These are phyloP conservation scores for Sonneratia caseolaris DNA, from an alignment of 345 rosid species.

Conservation along the genomic window DNA sequence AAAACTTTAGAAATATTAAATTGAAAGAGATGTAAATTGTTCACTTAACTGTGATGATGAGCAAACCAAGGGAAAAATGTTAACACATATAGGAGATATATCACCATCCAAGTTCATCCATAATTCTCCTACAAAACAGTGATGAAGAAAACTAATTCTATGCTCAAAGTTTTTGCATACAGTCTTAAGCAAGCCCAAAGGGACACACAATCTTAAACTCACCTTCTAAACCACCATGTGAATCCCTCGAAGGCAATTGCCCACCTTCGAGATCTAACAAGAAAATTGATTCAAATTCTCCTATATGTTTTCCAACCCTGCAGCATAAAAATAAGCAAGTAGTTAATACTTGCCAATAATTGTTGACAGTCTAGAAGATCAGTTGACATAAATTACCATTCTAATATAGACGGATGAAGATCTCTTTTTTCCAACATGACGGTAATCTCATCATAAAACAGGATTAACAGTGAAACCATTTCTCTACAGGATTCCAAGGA, in stretches of 20 bases:
- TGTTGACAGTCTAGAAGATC: not conserved
- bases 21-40: not conserved
- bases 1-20: not conserved
- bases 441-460: constrained; percentile 71
- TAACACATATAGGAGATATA: constrained; percentile 75
- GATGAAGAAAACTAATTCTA: constrained; percentile 2
- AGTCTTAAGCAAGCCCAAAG: constrained; percentile 4
- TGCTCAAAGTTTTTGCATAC: constrained; percentile 4
- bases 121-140: constrained; percentile 49
- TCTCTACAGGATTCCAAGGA: constrained; percentile 64
- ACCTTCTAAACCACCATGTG: constrained; percentile 64
- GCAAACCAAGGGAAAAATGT: constrained; percentile 58
- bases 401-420: constrained; percentile 63
- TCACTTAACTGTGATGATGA: constrained; percentile 46
- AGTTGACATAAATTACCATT: constrained; percentile 42
- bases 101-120: constrained; percentile 94
- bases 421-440: constrained; percentile 34
- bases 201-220: constrained; percentile 7
- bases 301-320: constrained; percentile 69
- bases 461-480: constrained; percentile 36
- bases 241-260: constrained; percentile 25
- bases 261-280: constrained; percentile 66
- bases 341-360: not conserved
- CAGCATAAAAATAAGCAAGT: constrained; percentile 12
- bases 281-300: constrained; percentile 68